A percentile compares a stretch with the other conserved stretches of the same genome.
These are phyloP conservation scores for Pseudoperonospora humuli DNA, from an alignment of 352 stramenopile species.

Conservation along the genomic window DNA sequence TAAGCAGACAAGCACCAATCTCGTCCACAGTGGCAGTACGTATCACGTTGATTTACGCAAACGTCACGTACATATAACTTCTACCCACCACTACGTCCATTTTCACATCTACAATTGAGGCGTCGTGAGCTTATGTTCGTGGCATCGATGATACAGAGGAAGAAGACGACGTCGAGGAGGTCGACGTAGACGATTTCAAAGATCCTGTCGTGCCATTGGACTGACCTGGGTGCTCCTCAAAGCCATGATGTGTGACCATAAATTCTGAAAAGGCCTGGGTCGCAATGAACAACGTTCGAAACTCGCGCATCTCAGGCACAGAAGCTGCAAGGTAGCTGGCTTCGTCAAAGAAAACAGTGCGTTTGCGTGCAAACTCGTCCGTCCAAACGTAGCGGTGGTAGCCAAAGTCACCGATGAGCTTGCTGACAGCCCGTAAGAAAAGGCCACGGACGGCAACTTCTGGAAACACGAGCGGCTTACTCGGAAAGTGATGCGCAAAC, in stretches of 20 bases:
- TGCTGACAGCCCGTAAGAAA: constrained; percentile 54
- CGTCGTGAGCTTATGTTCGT: constrained; percentile 8
- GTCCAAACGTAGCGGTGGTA: constrained; percentile 82
- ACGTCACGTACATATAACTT: constrained; percentile 21
- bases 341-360: constrained; percentile 81
- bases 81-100: constrained; percentile 7
- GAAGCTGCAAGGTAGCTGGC: constrained; percentile 78
- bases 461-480: constrained; percentile 61
- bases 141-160: constrained; percentile 17
- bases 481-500: constrained; percentile 60
- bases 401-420: constrained; percentile 76
- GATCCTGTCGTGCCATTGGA: constrained; percentile 2
- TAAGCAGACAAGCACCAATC: not conserved
- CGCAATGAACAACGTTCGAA: constrained; percentile 77
- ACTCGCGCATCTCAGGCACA: constrained; percentile 62
- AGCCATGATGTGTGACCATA: constrained; percentile 74
- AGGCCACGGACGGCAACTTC: constrained; percentile 60
- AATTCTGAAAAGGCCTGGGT: constrained; percentile 84
- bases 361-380: constrained; percentile 71
- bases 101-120: constrained; percentile 15
- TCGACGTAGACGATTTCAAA: constrained; percentile 12
- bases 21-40: constrained; percentile 5
- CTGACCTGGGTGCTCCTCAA: constrained; percentile 50
- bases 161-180: constrained; percentile 10
- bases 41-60: constrained; percentile 11